Base-by-base conservation (phyloP, 2,329 filamentous ascomycete species). In the Lojkania enalia region DNA sequence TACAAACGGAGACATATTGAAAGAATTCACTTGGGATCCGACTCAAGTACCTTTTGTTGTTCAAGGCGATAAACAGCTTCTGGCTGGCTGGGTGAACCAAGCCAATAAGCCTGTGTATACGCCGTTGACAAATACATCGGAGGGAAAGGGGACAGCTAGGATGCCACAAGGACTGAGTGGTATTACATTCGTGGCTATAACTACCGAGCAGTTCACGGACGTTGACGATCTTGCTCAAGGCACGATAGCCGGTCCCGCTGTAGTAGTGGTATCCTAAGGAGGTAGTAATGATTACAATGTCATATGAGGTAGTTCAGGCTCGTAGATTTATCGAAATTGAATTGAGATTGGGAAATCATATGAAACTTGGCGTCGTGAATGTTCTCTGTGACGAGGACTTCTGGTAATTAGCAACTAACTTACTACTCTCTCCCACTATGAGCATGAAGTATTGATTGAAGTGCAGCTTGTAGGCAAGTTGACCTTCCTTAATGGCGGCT, bases 61-160 rank as follows among this genome's bases (percentile, higher is more conserved):
- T 16, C 2, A 40, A 40, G 37, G 12, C 5, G 23, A 19, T 40
- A 40, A 40, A 19, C 20, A 40, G 25, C 16, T 40, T 3, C 25
- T 40, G 3, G 15, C 16, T 40, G n/a, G 37, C 11, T 40, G 20
- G 21, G 25, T 40, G 11, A 40, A 30, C 23, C 20, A 40, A 29
- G 12, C 15, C 6, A 40, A 40, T 30, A 30, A 40, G 16, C 37
- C 23, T 14, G 16, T 40, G 12, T 39, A 40, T 40, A 40, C 37
- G 4, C 37, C 37, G 3, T 30, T 40, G 20, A 40, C 11, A 14
- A 40, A 4, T 4, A 40, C 14, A 30, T 3, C 16, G 13, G 15
- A 29, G 37, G 37, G 37, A 19, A 40, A 40, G 16, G 21, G 20
- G 13, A 40, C 16, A 14, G 23, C 23, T 14, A 40, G 16, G 11